Percentiles rank a stretch among this genome's conserved stretches.
phyloP scores from a whole-genome alignment of 2,329 filamentous ascomycete species.

The Nemania diffusa region DNA sequence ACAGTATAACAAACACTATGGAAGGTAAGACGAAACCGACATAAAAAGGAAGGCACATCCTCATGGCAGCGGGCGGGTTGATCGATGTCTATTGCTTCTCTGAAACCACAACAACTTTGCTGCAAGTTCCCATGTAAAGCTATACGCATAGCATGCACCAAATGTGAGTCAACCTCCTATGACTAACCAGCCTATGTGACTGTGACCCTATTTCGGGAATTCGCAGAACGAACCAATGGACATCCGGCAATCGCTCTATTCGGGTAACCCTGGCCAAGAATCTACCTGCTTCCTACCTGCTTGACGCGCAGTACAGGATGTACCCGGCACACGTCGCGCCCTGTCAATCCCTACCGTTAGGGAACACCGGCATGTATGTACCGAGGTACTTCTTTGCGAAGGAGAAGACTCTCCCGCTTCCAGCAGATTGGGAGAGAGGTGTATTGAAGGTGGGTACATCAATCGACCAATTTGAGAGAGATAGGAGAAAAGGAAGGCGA shows the following conservation, averaged over 20 bases:
- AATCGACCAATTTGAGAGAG: background rate
- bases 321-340: background rate
- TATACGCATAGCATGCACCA: background rate
- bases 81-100: conserved; percentile 4
- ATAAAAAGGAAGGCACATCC: conserved; percentile 39
- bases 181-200: conserved; percentile 3
- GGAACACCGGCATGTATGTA: background rate
- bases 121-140: conserved; percentile 1
- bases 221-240: conserved; percentile 23
- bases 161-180: conserved; percentile 17
- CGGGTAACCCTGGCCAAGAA: conserved; percentile 9
- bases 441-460: conserved; percentile 21
- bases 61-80: conserved; percentile 9
- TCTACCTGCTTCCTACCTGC: conserved; percentile 3
- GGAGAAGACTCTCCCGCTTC: conserved; percentile 2
- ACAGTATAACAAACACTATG: background rate
- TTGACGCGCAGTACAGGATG: conserved; percentile 11
- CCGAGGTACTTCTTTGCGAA: conserved; percentile 1
- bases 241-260: conserved; percentile 18
- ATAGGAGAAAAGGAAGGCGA: conserved; percentile 13
- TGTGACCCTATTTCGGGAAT: conserved; percentile 33
- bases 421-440: conserved; percentile 22
- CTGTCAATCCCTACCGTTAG: conserved; percentile 1
- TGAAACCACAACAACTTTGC: conserved; percentile 18
- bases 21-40: conserved; percentile 23